Evolutionary conservation across 2,329 filamentous ascomycete genomes (phyloP).

Genomic region (Gnomoniopsis smithogilvyi): DNA sequence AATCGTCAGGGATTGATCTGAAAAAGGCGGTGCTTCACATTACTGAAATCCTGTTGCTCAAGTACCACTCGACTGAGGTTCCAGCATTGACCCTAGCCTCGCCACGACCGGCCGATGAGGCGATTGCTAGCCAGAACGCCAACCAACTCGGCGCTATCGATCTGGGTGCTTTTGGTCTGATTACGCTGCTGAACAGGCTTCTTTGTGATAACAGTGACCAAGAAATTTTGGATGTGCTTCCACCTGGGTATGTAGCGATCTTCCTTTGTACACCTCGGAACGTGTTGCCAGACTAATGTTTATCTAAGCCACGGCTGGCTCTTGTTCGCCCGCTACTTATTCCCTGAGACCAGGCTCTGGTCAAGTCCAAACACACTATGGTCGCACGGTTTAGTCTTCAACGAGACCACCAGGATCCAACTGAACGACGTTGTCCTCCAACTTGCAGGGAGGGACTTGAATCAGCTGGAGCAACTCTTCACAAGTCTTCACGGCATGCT

Average conservation of each 20-base stretch:
- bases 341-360: conserved; percentile 45
- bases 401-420: conserved; percentile 11
- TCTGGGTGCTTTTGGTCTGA: conserved; percentile 33
- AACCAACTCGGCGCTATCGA: conserved; percentile 35
- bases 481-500: conserved; percentile 47
- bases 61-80: conserved; percentile 30
- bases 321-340: conserved; percentile 64
- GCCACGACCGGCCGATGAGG: conserved; percentile 19
- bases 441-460: conserved; percentile 49
- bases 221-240: conserved; percentile 14
- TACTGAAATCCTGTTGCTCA: conserved; percentile 24
- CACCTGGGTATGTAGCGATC: conserved; percentile 14
- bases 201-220: conserved; percentile 22
- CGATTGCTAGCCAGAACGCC: conserved; percentile 29
- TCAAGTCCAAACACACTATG: conserved; percentile 8
- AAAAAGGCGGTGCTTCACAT: conserved; percentile 25
- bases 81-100: background rate
- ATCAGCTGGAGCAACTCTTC: conserved; percentile 51
- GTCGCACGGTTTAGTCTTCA: conserved; percentile 11
- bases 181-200: conserved; percentile 31
- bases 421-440: conserved; percentile 52
- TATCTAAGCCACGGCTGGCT: conserved; percentile 34
- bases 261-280: background rate
- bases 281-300: conserved; percentile 9
- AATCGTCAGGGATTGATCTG: conserved; percentile 28